phyloP scores from a whole-genome alignment of 805 yeast genomes.

The Saccharomycopsis microspora region DNA sequence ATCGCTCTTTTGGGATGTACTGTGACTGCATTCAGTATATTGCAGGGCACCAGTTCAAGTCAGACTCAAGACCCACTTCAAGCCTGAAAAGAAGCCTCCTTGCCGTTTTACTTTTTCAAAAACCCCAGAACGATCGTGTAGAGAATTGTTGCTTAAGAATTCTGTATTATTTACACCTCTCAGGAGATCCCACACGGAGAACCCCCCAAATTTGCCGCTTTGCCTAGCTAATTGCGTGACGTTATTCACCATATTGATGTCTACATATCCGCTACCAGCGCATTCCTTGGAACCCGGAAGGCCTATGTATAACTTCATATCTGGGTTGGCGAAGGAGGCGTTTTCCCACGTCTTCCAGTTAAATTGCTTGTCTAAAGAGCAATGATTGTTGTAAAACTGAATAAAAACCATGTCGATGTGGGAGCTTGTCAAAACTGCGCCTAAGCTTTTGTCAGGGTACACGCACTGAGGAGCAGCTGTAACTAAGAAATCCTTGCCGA shows the following conservation, averaged over 20 bases:
- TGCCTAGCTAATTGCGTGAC: neutral
- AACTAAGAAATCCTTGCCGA: slow-evolving; percentile 41
- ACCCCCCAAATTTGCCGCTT: neutral
- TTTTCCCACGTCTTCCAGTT: slow-evolving; percentile 62
- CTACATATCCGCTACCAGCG: slow-evolving; percentile 9
- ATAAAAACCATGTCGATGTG: slow-evolving; percentile 72
- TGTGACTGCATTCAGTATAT: no score
- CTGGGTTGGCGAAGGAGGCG: slow-evolving; percentile 44
- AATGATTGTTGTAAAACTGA: slow-evolving; percentile 84
- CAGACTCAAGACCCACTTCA: no score
- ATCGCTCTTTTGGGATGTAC: no score
- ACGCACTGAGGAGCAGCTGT: slow-evolving; percentile 93
- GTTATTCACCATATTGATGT: neutral
- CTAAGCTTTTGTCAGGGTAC: slow-evolving; percentile 66
- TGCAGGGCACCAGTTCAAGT: no score
- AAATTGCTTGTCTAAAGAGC: slow-evolving; percentile 41
- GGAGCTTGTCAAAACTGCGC: slow-evolving; percentile 45
- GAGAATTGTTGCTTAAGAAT: no score
- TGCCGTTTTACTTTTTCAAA: no score
- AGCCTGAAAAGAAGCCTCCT: no score
- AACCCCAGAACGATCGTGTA: no score
- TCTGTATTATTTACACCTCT: no score
- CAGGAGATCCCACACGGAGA: slow-evolving; percentile 1
- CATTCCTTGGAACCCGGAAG: slow-evolving; percentile 27
- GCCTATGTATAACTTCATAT: slow-evolving; percentile 51